Evolutionary conservation across 768 basidiomycete species (phyloP), one percentile per base, ranked within the genome.

Genomic region (Crepidotus variabilis): DNA sequence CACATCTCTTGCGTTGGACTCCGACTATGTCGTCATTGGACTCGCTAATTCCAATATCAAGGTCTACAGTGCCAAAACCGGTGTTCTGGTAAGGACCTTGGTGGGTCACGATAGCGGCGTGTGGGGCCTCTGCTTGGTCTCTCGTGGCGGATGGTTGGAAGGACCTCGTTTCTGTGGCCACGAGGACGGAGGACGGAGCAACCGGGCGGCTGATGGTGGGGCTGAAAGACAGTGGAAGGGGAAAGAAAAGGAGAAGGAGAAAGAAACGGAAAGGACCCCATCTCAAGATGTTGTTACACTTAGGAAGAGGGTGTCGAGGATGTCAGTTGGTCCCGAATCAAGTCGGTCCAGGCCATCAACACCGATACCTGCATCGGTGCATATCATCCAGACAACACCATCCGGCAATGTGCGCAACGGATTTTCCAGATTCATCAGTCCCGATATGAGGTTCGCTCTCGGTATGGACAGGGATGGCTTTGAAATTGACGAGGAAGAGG

Each of bases 71-170:
- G 86, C 90, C 1, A 75, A 72, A 39, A 89, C 88, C 0, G 95
- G 95, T 0, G 81, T 87, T 1, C 82, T 90, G 50, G 79, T 81
- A 43, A 80, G 88, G 51, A 91, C 90, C 0, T 81, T 98, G 1
- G 76, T 83, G 8, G 95, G 95, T 0, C 95, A 97, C 69, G 86
- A 88, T 14, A 72, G 79, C 20, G 95, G 95, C n/a, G 94, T 97
- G 1, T 98, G 95, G 95, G 88, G 90, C 13, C 83, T 97, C 13
- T 84, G 86, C 53, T 79, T 98, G 23, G 84, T 95, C 50, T 81
- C 81, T 22, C 78, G 81, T 43, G 86, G 87, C n/a, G 87, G 86
- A 20, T 60, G 52, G 53, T 53, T 56, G 50, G 52, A 48, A 16
- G 13, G 43, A 28, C 48, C 36, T 22, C 39, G 4, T 18, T 33